These are phyloP conservation scores for Thermochaetoides thermophila DNA, from an alignment of 495 filamentous ascomycete species.

Conservation along the genomic window DNA sequence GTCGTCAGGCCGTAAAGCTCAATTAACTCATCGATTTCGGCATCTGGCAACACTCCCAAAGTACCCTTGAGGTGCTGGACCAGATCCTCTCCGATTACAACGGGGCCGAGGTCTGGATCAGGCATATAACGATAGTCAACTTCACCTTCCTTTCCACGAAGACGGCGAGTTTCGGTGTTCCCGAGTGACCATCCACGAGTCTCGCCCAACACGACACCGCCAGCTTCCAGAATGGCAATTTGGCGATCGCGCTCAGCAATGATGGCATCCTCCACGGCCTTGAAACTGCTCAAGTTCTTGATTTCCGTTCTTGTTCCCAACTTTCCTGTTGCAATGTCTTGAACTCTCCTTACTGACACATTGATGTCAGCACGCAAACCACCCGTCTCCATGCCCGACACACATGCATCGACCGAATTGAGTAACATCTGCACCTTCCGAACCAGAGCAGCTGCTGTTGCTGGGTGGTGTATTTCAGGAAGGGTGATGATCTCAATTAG, in stretches of 20 bases:
- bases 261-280: constrained; percentile 86
- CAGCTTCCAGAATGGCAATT: constrained; percentile 63
- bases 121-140: constrained; percentile 99
- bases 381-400: constrained; percentile 82
- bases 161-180: constrained; percentile 56
- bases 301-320: constrained; percentile 90
- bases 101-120: constrained; percentile 75
- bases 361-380: constrained; percentile 91
- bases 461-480: constrained; percentile 69
- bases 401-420: constrained; percentile 65
- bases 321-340: constrained; percentile 25
- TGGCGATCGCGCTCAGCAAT: constrained; percentile 81
- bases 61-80: constrained; percentile 42
- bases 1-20: constrained; percentile 46
- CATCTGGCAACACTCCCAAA: constrained; percentile 57
- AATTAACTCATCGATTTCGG: constrained; percentile 44
- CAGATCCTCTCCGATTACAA: constrained; percentile 59
- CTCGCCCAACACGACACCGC: constrained; percentile 68
- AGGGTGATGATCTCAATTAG: constrained; percentile 91
- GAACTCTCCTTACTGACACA: constrained; percentile 56
- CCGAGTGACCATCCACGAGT: constrained; percentile 86
- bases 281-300: constrained; percentile 92
- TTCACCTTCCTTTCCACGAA: constrained; percentile 90
- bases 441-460: constrained; percentile 73
- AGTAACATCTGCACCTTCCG: constrained; percentile 77